phyloP scores from a whole-genome alignment of 257 asterid genomes.

The Solanum clarkiae region DNA sequence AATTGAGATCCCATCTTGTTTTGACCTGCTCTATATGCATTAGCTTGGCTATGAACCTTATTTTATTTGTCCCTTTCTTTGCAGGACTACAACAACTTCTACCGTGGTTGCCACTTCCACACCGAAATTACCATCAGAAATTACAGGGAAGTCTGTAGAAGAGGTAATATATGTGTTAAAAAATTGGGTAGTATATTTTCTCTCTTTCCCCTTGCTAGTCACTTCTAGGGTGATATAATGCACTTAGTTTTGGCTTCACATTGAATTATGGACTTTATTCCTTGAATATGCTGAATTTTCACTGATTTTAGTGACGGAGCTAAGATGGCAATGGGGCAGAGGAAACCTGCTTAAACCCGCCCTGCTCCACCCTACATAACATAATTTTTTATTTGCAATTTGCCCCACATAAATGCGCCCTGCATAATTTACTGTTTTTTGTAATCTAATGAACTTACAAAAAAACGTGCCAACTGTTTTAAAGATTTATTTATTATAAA shows the following conservation, averaged over 20 bases:
- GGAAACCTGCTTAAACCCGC: too few species aligned
- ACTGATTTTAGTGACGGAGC: background rate
- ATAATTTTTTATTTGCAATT: too few species aligned
- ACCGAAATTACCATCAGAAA: constrained; percentile 88
- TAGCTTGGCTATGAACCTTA: background rate
- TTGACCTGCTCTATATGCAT: background rate
- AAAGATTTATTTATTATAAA: too few species aligned
- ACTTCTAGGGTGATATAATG: background rate
- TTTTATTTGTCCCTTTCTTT: constrained; percentile 14
- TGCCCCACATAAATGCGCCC: too few species aligned
- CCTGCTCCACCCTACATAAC: too few species aligned
- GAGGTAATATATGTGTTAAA: constrained; percentile 46
- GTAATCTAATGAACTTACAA: too few species aligned
- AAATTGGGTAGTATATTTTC: background rate
- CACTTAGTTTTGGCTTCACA: background rate
- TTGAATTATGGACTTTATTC: background rate
- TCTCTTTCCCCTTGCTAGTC: background rate
- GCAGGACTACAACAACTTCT: constrained; percentile 51
- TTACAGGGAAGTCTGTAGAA: constrained; percentile 87
- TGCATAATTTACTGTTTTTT: too few species aligned
- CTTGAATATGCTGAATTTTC: background rate
- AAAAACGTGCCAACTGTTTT: too few species aligned
- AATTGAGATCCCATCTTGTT: background rate
- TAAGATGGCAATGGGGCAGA: too few species aligned
- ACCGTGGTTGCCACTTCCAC: constrained; percentile 29